Percentiles rank a stretch among this genome's conserved stretches.
phyloP scores from a whole-genome alignment of 2,329 filamentous ascomycete genomes.

The Pleoardoris graminearum region DNA sequence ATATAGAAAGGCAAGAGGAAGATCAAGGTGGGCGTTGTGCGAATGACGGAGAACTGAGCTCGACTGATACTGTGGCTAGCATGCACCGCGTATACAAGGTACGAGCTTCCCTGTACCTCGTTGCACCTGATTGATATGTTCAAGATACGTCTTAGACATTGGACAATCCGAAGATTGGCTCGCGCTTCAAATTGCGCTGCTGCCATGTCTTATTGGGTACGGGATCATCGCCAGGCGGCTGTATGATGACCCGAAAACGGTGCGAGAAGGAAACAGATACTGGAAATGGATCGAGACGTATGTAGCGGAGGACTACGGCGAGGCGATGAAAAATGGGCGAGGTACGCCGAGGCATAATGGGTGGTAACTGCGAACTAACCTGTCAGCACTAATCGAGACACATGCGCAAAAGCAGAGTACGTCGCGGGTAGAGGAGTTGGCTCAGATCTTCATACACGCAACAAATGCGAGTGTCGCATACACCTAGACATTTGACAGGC shows the following conservation, averaged over 20 bases:
- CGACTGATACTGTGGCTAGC: constrained; percentile 48
- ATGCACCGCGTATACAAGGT: constrained; percentile 76
- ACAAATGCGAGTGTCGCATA: constrained; percentile 65
- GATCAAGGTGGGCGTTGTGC: constrained; percentile 61
- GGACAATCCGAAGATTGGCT: constrained; percentile 88
- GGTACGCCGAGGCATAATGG: constrained; percentile 54
- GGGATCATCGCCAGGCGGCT: constrained; percentile 75
- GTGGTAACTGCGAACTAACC: constrained; percentile 7
- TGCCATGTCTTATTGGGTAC: constrained; percentile 90
- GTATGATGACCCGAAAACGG: constrained; percentile 62
- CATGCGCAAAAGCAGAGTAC: constrained; percentile 74
- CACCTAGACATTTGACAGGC: neutral
- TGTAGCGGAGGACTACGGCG: constrained; percentile 74
- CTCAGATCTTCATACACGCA: constrained; percentile 83
- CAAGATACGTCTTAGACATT: constrained; percentile 81
- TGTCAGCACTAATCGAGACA: constrained; percentile 71
- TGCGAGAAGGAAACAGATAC: constrained; percentile 70
- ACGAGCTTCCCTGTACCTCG: neutral
- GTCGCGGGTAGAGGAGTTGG: constrained; percentile 75
- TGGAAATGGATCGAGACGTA: constrained; percentile 94
- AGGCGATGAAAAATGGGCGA: constrained; percentile 70
- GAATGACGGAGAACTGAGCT: neutral
- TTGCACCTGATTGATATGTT: neutral
- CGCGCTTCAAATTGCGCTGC: constrained; percentile 79
- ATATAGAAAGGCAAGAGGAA: constrained; percentile 75